Conservation (phyloP, 1,139 yeast species). For the Hyphopichia khmerensis region DNA sequence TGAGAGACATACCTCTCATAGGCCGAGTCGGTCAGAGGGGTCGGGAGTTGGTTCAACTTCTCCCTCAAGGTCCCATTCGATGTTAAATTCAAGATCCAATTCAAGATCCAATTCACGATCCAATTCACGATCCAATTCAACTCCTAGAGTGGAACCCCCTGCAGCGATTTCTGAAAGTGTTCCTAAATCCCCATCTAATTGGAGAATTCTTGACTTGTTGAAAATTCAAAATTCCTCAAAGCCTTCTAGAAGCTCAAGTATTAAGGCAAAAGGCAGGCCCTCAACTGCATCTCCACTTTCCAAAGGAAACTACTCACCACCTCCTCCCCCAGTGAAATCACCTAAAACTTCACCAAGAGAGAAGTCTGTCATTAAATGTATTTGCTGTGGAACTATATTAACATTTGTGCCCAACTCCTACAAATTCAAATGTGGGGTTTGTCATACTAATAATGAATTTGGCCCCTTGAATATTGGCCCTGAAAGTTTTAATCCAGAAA, state of each 20-base stretch:
- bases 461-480: slow-evolving; percentile 8
- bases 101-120: too few relatives aligned
- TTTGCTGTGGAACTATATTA: slow-evolving; percentile 63
- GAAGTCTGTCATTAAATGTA: slow-evolving; percentile 26
- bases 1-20: not conserved
- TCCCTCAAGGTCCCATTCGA: too few relatives aligned
- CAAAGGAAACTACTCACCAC: not conserved
- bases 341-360: slow-evolving; percentile 2
- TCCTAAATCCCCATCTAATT: slow-evolving; percentile 3
- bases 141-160: not conserved
- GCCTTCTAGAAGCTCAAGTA: not conserved
- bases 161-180: not conserved
- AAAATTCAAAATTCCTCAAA: slow-evolving; percentile 4
- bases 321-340: not conserved
- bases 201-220: slow-evolving; percentile 2
- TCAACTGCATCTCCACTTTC: not conserved
- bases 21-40: not conserved
- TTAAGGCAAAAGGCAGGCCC: not conserved
- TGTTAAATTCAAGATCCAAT: not conserved
- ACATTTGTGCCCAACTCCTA: slow-evolving; percentile 44
- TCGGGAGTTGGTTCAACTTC: not conserved
- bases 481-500: slow-evolving; percentile 4
- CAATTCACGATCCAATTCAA: not conserved
- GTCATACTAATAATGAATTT: slow-evolving; percentile 50
- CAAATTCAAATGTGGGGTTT: slow-evolving; percentile 58